phyloP scores from a whole-genome alignment of 306 rosid species.

The Ormosia semicastrata region DNA sequence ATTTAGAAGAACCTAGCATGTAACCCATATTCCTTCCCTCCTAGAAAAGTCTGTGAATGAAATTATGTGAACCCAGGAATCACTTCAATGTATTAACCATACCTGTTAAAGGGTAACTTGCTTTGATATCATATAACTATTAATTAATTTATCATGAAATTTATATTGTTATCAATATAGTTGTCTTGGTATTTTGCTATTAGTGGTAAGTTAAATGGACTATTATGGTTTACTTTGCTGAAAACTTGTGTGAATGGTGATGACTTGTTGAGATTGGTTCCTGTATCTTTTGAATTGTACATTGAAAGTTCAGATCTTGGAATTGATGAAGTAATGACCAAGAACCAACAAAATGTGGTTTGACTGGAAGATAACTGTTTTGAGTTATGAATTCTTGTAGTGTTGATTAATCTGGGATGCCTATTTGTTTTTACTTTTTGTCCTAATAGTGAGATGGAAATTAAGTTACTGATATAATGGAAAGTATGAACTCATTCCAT shows the following conservation, averaged over 20 bases:
- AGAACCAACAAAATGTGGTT: not conserved
- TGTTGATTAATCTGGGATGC: not conserved
- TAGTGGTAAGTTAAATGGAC: not conserved
- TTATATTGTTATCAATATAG: not conserved
- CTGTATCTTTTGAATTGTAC: not conserved
- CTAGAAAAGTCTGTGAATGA: not conserved
- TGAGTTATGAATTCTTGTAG: not conserved
- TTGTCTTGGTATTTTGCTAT: not conserved
- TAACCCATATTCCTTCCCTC: not conserved
- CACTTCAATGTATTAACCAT: not conserved
- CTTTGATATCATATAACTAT: not conserved
- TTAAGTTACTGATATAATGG: not conserved
- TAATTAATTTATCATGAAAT: not conserved
- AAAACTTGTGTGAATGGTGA: not conserved
- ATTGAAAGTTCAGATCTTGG: not conserved
- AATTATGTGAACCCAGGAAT: not conserved
- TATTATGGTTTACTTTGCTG: not conserved
- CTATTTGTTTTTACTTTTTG: not conserved
- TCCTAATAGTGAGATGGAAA: not conserved
- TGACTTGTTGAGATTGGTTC: not conserved
- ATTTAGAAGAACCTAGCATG: not conserved
- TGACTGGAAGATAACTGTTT: not conserved
- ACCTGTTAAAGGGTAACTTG: not conserved
- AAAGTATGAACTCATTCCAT: not conserved
- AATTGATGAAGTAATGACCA: not conserved